Evolutionary conservation across 2,329 filamentous ascomycete genomes (phyloP), one percentile per base, ranked within the genome.

Genomic region (Hyphodiscus sp.): DNA sequence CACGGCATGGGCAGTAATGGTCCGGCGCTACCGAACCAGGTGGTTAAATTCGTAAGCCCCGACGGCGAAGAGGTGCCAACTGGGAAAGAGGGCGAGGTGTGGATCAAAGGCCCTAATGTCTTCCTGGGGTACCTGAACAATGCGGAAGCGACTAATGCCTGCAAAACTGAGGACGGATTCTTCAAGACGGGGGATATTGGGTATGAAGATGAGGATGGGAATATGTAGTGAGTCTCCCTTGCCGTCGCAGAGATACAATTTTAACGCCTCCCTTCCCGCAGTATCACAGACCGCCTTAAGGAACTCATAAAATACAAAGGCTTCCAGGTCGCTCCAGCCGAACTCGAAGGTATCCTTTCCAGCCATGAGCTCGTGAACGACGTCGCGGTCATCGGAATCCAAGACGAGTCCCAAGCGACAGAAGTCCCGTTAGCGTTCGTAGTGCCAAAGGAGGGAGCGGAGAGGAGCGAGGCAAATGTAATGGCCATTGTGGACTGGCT

Each of bases 141-240:
- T 53, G 79, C 82, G 0, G 79, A 85, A 52, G 80, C 83, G 1
- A 89, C 87, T 2, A 73, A 73, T 2, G 81, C 86, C 38, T 82
- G 84, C 0, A 83, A 91, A 58, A 85, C 85, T 2, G 61, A 74
- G 0, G 88, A 92, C 58, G 88, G 88, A 1, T 95, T 83, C 74
- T 95, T 94, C 50, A 57, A 57, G 46, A 95, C 91, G 0, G 91
- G 91, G 1, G 90, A 96, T 63, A 82, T 95, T 41, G 87, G 88
- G 5, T 84, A 86, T 59, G 80, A 86, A 61, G 87, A 95, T 65
- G 73, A 78, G 47, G 76, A 86, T 49, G 87, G 87, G 45, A 88
- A 94, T 64, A 86, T 94, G 64, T 95, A 84, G 23, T 26, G 8
- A 3, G 23, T 26, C 3, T 26, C 4, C 8, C 23, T 3, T 3